These are phyloP conservation scores for Ramaria sp. DNA, from an alignment of 768 basidiomycete genomes.

Conservation along the genomic window DNA sequence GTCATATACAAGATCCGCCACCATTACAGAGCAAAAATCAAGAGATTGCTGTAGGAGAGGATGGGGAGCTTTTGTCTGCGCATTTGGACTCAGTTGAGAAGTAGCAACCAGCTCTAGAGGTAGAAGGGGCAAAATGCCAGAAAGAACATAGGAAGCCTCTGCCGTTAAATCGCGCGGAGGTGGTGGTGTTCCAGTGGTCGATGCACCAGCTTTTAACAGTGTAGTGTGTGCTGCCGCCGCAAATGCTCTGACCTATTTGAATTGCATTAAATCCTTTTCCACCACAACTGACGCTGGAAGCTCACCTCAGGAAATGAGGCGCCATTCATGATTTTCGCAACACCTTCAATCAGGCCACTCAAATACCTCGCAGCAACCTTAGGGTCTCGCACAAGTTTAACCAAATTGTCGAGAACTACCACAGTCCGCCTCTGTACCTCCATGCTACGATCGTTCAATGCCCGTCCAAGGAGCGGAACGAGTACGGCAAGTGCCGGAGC, in stretches of 20 bases:
- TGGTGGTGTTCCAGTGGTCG: constrained; percentile 57
- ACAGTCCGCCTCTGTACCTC: constrained; percentile 92
- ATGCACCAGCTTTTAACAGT: constrained; percentile 75
- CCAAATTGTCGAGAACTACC: constrained; percentile 90
- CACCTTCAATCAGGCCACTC: constrained; percentile 78
- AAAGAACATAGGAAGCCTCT: constrained; percentile 47
- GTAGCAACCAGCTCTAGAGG: constrained; percentile 35
- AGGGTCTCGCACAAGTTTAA: constrained; percentile 92
- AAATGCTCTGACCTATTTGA: constrained; percentile 76
- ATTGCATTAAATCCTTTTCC: constrained; percentile 11
- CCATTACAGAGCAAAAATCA: constrained; percentile 59
- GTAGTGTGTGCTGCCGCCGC: constrained; percentile 74
- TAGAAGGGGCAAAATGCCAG: constrained; percentile 48
- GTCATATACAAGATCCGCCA: constrained; percentile 60
- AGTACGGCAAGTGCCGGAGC: constrained; percentile 94
- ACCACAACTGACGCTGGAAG: constrained; percentile 8
- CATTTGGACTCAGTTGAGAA: constrained; percentile 34
- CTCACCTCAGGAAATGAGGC: constrained; percentile 92
- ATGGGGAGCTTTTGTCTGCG: constrained; percentile 39
- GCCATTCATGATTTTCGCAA: constrained; percentile 77
- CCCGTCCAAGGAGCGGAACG: constrained; percentile 82
- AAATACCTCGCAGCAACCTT: constrained; percentile 84
- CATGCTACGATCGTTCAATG: constrained; percentile 91
- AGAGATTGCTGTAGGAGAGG: constrained; percentile 50
- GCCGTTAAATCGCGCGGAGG: constrained; percentile 56